Base-by-base conservation (phyloP, 257 asterid genomes). In the Oldenlandia corymbosa region DNA sequence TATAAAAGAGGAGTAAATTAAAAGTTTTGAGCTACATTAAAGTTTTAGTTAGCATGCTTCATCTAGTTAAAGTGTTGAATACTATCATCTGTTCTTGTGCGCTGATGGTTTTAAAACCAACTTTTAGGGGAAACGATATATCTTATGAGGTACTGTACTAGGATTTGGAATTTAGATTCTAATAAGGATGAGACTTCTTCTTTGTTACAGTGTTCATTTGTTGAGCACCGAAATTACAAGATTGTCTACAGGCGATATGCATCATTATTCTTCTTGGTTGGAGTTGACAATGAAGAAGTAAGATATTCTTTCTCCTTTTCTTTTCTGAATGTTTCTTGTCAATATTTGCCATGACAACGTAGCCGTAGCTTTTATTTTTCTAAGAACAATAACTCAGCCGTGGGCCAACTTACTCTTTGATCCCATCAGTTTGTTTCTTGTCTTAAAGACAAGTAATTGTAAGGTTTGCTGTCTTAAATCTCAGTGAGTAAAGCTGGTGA, bases 281-380 rank as follows among this genome's bases (percentile, higher is more conserved):
- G 99, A 70, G 99, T 92, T 67, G 99, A 92, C 85, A 87, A 89
- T 7, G 97, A 89, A 75, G 99, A 92, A 77, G 99, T 90, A 80
- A 82, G 95, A 73, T 60, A 28, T 68, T 34, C 72, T 16, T n/a
- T 43, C 64, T 5, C 66, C 31, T 62, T 36, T 10, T 46, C 53
- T 23, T 37, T 54, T 66, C 27, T 64, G 28, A 54, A 28, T 41
- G 12, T 10, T 45, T 49, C 47, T 46, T 48, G 49, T 61, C 42
- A 36, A 45, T 12, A 51, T n/a, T 32, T 55, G 61, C 49, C 30
- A 23, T 48, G 37, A 9, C 3, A 16, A 5, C n/a, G n/a, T n/a
- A n/a, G n/a, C n/a, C n/a, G 11, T 14, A 1, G 12, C 26, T 32
- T 13, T 16, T 46, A 46, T 4, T 43, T 27, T 13, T 18, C n/a